A percentile compares a stretch with the other conserved stretches of the same genome.
Evolutionary conservation across 148 eudicot genomes (phyloP).

Genomic region (Heliamphora exappendiculata): DNA sequence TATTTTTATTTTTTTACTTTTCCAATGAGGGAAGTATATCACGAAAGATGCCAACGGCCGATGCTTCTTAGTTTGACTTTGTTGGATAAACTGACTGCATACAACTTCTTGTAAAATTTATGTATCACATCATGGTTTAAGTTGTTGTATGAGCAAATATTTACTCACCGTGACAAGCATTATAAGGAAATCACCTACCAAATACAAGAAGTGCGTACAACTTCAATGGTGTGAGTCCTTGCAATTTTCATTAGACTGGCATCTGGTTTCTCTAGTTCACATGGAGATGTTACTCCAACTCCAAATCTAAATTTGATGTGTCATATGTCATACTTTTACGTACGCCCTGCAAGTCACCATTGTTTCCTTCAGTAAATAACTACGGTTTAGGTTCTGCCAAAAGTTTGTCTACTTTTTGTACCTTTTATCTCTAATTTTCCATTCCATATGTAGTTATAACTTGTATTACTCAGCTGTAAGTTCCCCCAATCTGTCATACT

Average conservation of each 20-base stretch:
- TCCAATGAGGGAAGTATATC: neutral
- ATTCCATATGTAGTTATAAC: neutral
- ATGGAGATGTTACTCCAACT: neutral
- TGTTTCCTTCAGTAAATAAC: neutral
- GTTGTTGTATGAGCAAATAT: neutral
- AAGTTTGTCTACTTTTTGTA: neutral
- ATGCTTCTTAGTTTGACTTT: neutral
- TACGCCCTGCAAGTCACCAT: neutral
- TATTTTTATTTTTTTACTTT: neutral
- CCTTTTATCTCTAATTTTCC: neutral
- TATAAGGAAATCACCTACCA: neutral
- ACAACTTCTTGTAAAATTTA: neutral
- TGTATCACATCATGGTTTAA: neutral
- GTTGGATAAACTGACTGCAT: neutral
- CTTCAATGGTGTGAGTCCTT: neutral
- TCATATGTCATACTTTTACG: neutral
- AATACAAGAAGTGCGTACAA: neutral
- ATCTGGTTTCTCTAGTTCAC: neutral
- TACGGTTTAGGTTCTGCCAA: neutral
- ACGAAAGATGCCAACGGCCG: neutral
- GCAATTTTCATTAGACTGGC: neutral
- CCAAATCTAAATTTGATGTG: neutral
- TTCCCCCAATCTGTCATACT: neutral
- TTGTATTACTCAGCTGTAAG: neutral
- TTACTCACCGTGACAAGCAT: neutral